Evolutionary conservation across 495 filamentous ascomycete species (phyloP).

Genomic region (Penicillium soppii): DNA sequence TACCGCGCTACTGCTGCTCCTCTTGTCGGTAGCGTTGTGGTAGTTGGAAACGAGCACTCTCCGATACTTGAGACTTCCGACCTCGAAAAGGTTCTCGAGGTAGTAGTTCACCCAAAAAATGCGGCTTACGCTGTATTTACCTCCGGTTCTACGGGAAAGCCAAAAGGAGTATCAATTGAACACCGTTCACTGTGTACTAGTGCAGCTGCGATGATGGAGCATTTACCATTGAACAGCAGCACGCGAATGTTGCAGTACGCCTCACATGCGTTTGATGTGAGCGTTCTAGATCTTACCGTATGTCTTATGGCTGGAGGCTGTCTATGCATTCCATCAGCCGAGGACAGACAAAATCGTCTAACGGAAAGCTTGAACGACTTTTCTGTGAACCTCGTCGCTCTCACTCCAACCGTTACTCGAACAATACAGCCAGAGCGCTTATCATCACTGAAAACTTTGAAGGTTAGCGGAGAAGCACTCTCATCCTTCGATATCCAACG

Average conservation of each 20-base stretch:
- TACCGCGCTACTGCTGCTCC: neutral
- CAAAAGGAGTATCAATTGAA: conserved; percentile 33
- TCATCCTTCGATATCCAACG: neutral
- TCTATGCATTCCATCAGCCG: conserved; percentile 27
- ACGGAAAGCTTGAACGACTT: neutral
- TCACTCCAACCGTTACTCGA: neutral
- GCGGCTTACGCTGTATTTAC: conserved; percentile 53
- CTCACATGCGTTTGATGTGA: conserved; percentile 33
- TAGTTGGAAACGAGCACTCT: neutral
- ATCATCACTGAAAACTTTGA: neutral
- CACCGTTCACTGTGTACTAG: neutral
- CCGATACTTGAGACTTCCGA: neutral
- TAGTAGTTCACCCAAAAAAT: conserved; percentile 3
- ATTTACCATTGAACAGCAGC: neutral
- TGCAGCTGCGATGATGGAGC: neutral
- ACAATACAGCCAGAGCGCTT: neutral
- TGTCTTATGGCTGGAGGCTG: conserved; percentile 32
- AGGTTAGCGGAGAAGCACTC: neutral
- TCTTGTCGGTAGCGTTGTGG: neutral
- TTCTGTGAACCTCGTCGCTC: neutral
- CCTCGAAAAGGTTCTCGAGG: conserved; percentile 14
- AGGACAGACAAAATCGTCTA: neutral
- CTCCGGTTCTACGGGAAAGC: conserved; percentile 47
- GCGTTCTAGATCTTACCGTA: conserved; percentile 27
- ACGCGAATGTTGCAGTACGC: conserved; percentile 57